A percentile compares a stretch with the other conserved stretches of the same genome.
Conservation (phyloP, 2,329 filamentous ascomycete genomes). For the Neofusicoccum umdonicola region DNA sequence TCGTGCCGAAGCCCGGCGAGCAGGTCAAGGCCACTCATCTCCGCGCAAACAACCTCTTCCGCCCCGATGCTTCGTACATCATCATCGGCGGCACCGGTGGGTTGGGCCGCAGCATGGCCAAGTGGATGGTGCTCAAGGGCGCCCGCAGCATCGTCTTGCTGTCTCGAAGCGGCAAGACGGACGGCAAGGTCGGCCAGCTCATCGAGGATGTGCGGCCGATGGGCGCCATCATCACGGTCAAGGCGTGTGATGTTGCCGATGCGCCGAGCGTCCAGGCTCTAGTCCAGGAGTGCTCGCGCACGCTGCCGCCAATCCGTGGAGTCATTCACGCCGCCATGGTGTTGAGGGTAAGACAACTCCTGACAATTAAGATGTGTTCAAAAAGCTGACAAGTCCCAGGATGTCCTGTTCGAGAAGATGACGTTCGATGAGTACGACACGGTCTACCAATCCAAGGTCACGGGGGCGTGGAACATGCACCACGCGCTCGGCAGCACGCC, state of each 20-base stretch:
- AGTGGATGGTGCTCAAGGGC: conserved; percentile 28
- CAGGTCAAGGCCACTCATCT: conserved; percentile 19
- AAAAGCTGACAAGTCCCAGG: not conserved
- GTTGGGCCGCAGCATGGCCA: conserved; percentile 27
- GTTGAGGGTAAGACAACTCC: conserved; percentile 20
- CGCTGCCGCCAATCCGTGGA: conserved; percentile 23
- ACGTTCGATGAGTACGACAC: conserved; percentile 21
- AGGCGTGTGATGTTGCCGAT: conserved; percentile 13
- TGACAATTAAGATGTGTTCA: conserved; percentile 22
- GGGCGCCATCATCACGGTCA: conserved; percentile 6
- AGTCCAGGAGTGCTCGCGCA: not conserved
- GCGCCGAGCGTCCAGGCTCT: not conserved
- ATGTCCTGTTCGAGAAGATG: conserved; percentile 15
- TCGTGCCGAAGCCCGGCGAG: conserved; percentile 24
- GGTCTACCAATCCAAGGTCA: conserved; percentile 26
- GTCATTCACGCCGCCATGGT: conserved; percentile 31
- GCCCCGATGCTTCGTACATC: conserved; percentile 26
- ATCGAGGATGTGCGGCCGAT: not conserved
- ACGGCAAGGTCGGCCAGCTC: not conserved
- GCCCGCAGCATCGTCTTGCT: conserved; percentile 27
- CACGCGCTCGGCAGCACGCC: conserved; percentile 21
- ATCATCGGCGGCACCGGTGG: conserved; percentile 30
- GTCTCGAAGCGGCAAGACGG: conserved; percentile 19
- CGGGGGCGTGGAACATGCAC: conserved; percentile 30
- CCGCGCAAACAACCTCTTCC: conserved; percentile 11